Base-by-base conservation (phyloP, 2,329 filamentous ascomycete genomes). In the Pseudogymnoascus sp. region DNA sequence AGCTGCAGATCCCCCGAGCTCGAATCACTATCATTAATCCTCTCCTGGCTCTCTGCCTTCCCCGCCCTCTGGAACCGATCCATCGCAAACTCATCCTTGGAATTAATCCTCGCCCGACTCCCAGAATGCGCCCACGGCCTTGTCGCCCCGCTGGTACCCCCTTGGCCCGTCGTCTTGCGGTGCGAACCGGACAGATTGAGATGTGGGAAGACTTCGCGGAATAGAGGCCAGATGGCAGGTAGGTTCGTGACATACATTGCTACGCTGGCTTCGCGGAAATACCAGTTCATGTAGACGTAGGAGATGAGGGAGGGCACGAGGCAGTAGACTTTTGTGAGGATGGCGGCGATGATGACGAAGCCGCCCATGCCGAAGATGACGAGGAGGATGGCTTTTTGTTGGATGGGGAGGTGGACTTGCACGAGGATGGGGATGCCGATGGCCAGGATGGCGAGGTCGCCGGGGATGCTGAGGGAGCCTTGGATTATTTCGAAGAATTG, bases 191-290 rank as follows among this genome's bases (percentile, higher is more conserved):
- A 54, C 7, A 61, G 60, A 15, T 58, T 63, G 60, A 63, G 50
- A 21, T 47, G 26, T 8, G 65, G 65, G 64, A 77, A 71, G 62
- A 72, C 71, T 63, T 78, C 74, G 60, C 76, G 73, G 44, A 81
- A 67, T 10, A 82, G 71, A 1, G 78, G 76, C 79, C 79, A 82
- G 33, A 81, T 74, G 33, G 76, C 72, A 1, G 79, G 79, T 1
- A 81, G 68, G 64, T 81, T 82, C 61, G 77, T 74, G 15, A 82
- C 78, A 64, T 78, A 79, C 3, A 81, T 74, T 4, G 78, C 78
- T 4, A 80, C 77, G n/a, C 73, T 76, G 11, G 78, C 76, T 71
- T 82, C 79, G 58, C 79, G 74, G 26, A 75, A 73, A 66, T 81
- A 81, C 79, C 80, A 82, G 4, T 77, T 69, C 73, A 78, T 73